Evolutionary conservation across 805 yeast genomes (phyloP).

Genomic region (Candida montana): DNA sequence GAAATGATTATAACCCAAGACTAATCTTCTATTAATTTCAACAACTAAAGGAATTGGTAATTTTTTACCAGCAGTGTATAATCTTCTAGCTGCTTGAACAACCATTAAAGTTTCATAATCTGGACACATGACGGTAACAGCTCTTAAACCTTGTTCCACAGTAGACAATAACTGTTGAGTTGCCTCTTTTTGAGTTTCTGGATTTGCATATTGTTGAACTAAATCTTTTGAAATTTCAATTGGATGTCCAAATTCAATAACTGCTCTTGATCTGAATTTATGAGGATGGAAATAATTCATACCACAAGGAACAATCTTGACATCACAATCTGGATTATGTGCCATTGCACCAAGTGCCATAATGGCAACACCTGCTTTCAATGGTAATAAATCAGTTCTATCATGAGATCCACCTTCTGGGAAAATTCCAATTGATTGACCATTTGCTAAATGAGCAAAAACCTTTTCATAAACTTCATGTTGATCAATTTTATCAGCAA

Average conservation of each 20-base stretch:
- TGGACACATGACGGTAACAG: slow-evolving; percentile 90
- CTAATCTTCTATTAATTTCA: slow-evolving; percentile 85
- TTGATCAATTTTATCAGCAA: slow-evolving; percentile 84
- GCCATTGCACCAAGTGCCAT: slow-evolving; percentile 97
- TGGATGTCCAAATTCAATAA: slow-evolving; percentile 90
- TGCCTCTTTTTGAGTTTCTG: slow-evolving; percentile 61
- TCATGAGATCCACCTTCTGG: slow-evolving; percentile 99
- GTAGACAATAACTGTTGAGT: slow-evolving; percentile 68
- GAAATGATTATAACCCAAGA: slow-evolving; percentile 73
- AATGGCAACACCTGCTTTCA: slow-evolving; percentile 95
- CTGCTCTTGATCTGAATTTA: slow-evolving; percentile 92
- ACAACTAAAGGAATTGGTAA: slow-evolving; percentile 79
- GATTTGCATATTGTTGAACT: slow-evolving; percentile 57
- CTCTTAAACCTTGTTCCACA: slow-evolving; percentile 69
- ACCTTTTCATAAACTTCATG: slow-evolving; percentile 77
- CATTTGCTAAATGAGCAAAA: slow-evolving; percentile 73
- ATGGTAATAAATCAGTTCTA: slow-evolving; percentile 80
- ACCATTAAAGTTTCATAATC: slow-evolving; percentile 94
- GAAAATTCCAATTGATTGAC: slow-evolving; percentile 85
- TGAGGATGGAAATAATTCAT: slow-evolving; percentile 96
- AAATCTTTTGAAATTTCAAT: slow-evolving; percentile 58
- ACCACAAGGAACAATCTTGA: slow-evolving; percentile 92
- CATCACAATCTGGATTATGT: slow-evolving; percentile 65
- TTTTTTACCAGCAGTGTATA: slow-evolving; percentile 71
- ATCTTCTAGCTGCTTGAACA: slow-evolving; percentile 88